Base-by-base conservation (phyloP, 148 eudicot genomes). In the Cornus controversa region DNA sequence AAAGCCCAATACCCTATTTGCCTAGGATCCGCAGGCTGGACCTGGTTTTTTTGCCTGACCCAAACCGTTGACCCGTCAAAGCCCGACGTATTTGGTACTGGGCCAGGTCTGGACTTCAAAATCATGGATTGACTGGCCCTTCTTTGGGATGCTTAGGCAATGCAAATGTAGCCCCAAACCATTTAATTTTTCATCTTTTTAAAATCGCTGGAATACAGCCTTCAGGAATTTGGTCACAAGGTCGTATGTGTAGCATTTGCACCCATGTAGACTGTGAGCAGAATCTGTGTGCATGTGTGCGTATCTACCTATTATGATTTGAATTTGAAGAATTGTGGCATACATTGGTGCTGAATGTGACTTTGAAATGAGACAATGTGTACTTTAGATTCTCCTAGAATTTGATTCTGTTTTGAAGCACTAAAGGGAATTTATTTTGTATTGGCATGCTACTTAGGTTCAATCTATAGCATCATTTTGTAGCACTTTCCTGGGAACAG, bases 381-480 rank as follows among this genome's bases (percentile, higher is more conserved):
- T 60, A 60, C 22, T 60, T 60, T 6, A 22, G 24, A 4, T 3
- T n/a, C 64, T 60, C 64, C 24, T 60, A 60, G 25, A 60, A 22
- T 18, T 60, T 20, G 64, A n/a, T 60, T 6, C 24, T 50, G 57
- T 11, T 50, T 50, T 50, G 57, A 50, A 7, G 20, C 18, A 50
- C 57, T 60, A 15, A 60, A 20, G 24, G 24, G 24, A 20, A 60
- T 1, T 60, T 60, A 60, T 20, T 3, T 60, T 60, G 64, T 60
- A 22, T 60, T 22, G 23, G 64, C 9, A 28, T 74, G 50, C 77
- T 29, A 23, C 78, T 75, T 81, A 92, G 97, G 92, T 92, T 54
- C 94, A 92, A 80, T 92, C 97, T 20, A 67, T 90, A 53, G 93
- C 97, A 73, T 90, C 97, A 53, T 92, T 92, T 77, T 92, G 97